Percentiles rank a stretch among this genome's conserved stretches.
Evolutionary conservation across 345 rosid genomes (phyloP).

Genomic region (Ailanthus altissimus): DNA sequence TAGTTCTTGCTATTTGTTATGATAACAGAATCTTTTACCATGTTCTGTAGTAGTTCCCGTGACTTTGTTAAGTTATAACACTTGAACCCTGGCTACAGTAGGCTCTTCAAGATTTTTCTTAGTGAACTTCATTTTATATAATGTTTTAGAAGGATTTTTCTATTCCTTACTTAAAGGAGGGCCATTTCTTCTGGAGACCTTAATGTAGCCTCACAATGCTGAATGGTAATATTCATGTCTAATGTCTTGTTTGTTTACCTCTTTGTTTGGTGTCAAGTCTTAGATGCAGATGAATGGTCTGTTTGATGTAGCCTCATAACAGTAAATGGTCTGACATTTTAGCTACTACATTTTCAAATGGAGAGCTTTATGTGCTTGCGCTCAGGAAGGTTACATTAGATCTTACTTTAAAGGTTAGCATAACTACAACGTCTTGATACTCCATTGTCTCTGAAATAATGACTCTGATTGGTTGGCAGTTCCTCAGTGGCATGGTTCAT

Average conservation of each 20-base stretch:
- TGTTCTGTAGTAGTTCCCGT: background rate
- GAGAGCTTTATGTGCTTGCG: too few species aligned
- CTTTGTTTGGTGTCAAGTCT: background rate
- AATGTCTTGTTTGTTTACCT: background rate
- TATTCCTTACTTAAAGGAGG: background rate
- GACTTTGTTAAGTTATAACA: background rate
- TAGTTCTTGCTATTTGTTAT: background rate
- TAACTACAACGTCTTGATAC: background rate
- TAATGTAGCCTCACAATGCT: background rate
- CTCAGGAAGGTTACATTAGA: background rate
- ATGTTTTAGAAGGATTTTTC: background rate
- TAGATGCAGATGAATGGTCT: background rate
- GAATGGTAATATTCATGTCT: background rate
- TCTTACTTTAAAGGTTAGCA: background rate
- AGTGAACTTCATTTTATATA: background rate
- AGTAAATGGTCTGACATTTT: background rate
- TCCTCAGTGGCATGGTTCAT: background rate
- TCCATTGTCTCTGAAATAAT: too few species aligned
- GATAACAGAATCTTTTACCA: background rate
- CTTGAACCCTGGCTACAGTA: background rate
- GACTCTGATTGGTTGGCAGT: background rate
- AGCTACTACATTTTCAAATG: too few species aligned
- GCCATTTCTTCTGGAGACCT: background rate
- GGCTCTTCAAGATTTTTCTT: background rate
- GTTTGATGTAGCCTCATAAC: too few species aligned